Conservation (phyloP, 495 filamentous ascomycete genomes). For the Trichocladium uniseriatum region DNA sequence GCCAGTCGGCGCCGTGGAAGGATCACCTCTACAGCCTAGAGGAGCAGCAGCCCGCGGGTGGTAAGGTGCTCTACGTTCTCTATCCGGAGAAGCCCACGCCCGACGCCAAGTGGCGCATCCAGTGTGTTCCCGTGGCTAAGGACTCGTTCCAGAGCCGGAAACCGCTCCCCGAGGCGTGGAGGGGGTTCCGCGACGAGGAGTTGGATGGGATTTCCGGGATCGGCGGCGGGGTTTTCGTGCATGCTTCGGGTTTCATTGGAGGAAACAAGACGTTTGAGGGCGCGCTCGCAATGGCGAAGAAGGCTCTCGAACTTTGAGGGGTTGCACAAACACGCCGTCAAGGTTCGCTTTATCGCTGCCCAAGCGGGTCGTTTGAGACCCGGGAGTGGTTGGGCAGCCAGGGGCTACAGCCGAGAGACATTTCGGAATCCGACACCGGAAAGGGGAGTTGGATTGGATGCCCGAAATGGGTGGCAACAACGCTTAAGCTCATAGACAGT, state of each 20-base stretch:
- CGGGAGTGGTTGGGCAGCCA: slow-evolving; percentile 1
- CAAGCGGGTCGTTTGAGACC: slow-evolving; percentile 6
- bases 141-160: slow-evolving; percentile 85
- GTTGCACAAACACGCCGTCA: background rate
- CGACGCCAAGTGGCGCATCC: slow-evolving; percentile 81
- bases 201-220: slow-evolving; percentile 66
- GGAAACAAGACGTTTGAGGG: slow-evolving; percentile 87
- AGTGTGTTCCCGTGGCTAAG: slow-evolving; percentile 69
- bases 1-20: slow-evolving; percentile 78
- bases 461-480: background rate
- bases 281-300: slow-evolving; percentile 76
- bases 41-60: slow-evolving; percentile 40
- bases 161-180: slow-evolving; percentile 82
- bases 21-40: slow-evolving; percentile 91
- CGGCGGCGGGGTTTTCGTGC: slow-evolving; percentile 77
- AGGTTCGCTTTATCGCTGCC: slow-evolving; percentile 6
- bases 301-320: slow-evolving; percentile 38
- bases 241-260: slow-evolving; percentile 92
- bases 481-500: background rate
- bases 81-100: slow-evolving; percentile 70
- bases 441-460: background rate
- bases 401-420: background rate
- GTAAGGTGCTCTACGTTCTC: slow-evolving; percentile 76
- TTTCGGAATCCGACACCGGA: background rate
- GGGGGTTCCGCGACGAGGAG: slow-evolving; percentile 77